phyloP scores from a whole-genome alignment of 1,139 yeast species.

The Kazachstania sp. region DNA sequence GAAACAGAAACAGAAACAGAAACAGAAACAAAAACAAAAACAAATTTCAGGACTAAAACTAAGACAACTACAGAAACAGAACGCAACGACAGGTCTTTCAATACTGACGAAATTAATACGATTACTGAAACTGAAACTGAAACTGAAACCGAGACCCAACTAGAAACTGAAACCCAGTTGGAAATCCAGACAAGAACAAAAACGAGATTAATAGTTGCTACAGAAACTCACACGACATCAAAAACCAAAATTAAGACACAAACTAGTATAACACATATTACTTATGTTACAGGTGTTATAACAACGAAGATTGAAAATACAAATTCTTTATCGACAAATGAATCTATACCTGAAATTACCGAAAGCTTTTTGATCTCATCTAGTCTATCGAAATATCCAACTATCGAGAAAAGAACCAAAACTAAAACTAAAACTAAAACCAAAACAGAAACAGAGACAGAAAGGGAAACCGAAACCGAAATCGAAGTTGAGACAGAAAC shows the following conservation, averaged over 20 bases:
- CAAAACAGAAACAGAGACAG: background rate
- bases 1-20: background rate
- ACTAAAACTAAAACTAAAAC: conserved; percentile 1
- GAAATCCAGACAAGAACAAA: conserved; percentile 2
- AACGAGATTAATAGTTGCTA: background rate
- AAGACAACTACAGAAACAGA: background rate
- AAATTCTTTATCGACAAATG: background rate
- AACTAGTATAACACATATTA: no score
- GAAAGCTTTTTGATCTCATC: background rate
- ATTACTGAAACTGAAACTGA: conserved; percentile 2
- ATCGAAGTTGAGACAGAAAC: conserved; percentile 6
- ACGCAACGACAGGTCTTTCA: no score
- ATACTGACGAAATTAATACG: no score
- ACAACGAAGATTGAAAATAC: no score
- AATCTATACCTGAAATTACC: no score
- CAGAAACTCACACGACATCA: background rate
- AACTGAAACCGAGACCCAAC: background rate
- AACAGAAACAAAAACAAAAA: background rate
- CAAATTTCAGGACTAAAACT: conserved; percentile 6
- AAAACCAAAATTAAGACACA: background rate
- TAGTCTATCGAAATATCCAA: conserved; percentile 4
- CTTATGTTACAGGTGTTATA: no score
- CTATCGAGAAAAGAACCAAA: background rate
- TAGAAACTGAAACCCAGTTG: background rate
- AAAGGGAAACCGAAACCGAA: background rate